Evolutionary conservation across 768 basidiomycete genomes (phyloP), one percentile per base, ranked within the genome.

Genomic region (Rhizopogon roseolus): DNA sequence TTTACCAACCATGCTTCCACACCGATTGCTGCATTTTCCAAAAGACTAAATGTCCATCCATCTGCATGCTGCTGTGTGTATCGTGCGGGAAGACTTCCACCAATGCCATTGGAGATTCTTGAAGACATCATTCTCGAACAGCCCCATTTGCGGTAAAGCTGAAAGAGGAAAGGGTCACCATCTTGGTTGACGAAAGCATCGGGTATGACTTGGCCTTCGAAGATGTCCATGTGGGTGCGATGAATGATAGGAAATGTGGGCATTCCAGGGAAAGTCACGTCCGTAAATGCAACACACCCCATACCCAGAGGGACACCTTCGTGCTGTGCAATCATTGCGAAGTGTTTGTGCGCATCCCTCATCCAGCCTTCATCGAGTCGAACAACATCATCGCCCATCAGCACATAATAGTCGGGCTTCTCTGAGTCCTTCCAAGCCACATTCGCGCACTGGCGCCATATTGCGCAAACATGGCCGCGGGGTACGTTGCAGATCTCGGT

Each of bases 161-260:
- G 84, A 62, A 72, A 84, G 1, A 85, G 60, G 63, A 74, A 85
- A 0, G 80, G 78, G 49, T 82, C 79, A 0, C 80, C 81, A 45
- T 83, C 82, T 61, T 84, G 82, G 55, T 83, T 82, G 41, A 81
- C 62, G 62, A 83, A 84, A 22, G 66, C 57, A 13, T 76, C 68
- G 0, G 82, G 82, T 13, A 85, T 61, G 22, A 83, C 69, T 10
- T 72, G 63, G 5, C 81, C 80, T 0, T 64, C 54, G 57, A 85
- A 84, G 41, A 82, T 76, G 29, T 81, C 75, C 63, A 85, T 66
- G 58, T 85, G 83, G 0, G 68, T 76, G 25, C 75, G 74, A 53
- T 82, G 80, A 41, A 85, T 48, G 49, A 83, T 69, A 1, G 84
- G 83, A 57, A 84, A 83, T 0, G 81, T 83, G 0, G 81, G 81